Evolutionary conservation across 1,284 basidiomycete species (phyloP).

Genomic region (Cystobasidium sp.): DNA sequence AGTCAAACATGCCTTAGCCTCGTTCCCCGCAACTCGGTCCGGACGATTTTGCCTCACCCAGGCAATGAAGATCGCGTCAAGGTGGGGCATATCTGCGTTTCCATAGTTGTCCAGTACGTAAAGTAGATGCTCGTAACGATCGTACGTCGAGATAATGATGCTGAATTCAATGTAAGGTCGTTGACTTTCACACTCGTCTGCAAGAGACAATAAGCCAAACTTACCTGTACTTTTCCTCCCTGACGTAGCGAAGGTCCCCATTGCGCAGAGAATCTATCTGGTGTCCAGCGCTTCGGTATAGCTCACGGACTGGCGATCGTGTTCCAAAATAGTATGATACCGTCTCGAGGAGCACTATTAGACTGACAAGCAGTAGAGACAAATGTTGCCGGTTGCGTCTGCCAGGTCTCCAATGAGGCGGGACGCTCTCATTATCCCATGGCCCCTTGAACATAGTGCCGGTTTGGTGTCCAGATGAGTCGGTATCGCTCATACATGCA

Average conservation of each 20-base stretch:
- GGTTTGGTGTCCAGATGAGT: no score
- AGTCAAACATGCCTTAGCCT: no score
- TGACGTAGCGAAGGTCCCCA: neutral
- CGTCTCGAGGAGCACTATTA: no score
- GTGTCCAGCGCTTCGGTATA: neutral
- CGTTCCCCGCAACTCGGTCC: neutral
- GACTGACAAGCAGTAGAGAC: no score
- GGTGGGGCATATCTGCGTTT: constrained; percentile 25
- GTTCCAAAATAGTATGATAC: no score
- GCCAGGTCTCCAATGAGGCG: no score
- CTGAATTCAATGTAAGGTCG: neutral
- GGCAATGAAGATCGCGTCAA: constrained; percentile 34
- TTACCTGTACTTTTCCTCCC: neutral
- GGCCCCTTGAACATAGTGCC: no score
- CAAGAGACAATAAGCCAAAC: no score
- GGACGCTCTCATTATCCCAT: no score
- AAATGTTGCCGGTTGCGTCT: no score
- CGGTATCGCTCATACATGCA: no score
- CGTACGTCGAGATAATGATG: constrained; percentile 35
- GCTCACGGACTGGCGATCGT: neutral
- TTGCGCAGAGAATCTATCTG: neutral
- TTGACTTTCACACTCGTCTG: no score
- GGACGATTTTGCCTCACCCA: constrained; percentile 17
- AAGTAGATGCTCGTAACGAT: constrained; percentile 19
- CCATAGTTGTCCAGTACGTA: constrained; percentile 31